A percentile compares a stretch with the other conserved stretches of the same genome.
Conservation (phyloP, 148 eudicot species). For the Silene uniflora region DNA sequence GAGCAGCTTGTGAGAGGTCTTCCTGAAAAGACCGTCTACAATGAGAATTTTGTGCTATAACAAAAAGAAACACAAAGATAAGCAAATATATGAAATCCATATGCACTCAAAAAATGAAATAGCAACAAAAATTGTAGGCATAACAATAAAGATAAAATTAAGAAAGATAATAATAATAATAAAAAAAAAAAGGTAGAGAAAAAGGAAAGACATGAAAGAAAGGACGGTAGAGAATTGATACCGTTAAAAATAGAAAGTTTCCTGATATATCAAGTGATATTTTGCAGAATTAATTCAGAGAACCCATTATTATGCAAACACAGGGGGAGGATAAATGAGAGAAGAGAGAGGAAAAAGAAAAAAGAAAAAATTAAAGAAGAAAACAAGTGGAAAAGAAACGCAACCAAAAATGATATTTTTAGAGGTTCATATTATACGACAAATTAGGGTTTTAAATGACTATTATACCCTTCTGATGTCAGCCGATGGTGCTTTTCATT, state of each 20-base stretch:
- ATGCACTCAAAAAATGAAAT: neutral
- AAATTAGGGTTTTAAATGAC: neutral
- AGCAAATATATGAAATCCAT: neutral
- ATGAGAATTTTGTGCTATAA: too few relatives aligned
- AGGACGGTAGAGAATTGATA: neutral
- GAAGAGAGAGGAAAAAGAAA: neutral
- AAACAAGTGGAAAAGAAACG: constrained; percentile 21
- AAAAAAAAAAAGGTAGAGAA: neutral
- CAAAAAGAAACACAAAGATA: too few relatives aligned
- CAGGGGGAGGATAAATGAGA: neutral
- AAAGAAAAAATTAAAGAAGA: constrained; percentile 20
- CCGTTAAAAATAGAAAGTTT: constrained; percentile 22
- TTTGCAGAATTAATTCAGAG: constrained; percentile 14
- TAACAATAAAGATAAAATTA: neutral
- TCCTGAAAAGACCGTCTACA: too few relatives aligned
- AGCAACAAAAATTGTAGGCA: neutral
- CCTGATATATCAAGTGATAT: constrained; percentile 13
- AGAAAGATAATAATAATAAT: neutral
- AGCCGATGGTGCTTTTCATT: constrained; percentile 24
- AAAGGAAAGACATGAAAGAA: neutral
- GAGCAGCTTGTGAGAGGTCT: too few relatives aligned
- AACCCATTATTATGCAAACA: constrained; percentile 16
- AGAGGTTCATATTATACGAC: constrained; percentile 26
- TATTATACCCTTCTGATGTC: constrained; percentile 20
- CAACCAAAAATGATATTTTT: constrained; percentile 19